These are phyloP conservation scores for Chaetothyriales sp. DNA, from an alignment of 2,329 filamentous ascomycete genomes.

Conservation along the genomic window DNA sequence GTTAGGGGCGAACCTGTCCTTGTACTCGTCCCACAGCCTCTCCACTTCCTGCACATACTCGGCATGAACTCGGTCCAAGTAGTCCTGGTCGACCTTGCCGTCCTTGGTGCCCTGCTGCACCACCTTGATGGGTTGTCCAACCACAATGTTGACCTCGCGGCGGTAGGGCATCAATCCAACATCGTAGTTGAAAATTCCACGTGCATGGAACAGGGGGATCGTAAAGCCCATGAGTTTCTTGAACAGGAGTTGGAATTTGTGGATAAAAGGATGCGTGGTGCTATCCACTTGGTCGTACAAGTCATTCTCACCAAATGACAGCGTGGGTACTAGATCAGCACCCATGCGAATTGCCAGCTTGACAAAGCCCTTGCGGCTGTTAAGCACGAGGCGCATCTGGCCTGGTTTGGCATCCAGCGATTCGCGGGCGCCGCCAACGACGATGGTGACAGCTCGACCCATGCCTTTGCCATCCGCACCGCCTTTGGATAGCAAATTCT, in stretches of 20 bases:
- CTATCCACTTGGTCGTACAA: slow-evolving; percentile 81
- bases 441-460: slow-evolving; percentile 92
- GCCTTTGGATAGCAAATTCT: slow-evolving; percentile 69
- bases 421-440: slow-evolving; percentile 82
- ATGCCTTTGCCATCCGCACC: slow-evolving; percentile 65
- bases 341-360: slow-evolving; percentile 83
- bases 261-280: slow-evolving; percentile 60
- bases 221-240: slow-evolving; percentile 87
- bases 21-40: slow-evolving; percentile 33
- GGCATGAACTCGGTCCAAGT: slow-evolving; percentile 66
- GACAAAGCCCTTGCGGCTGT: slow-evolving; percentile 77
- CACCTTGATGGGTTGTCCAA: slow-evolving; percentile 66
- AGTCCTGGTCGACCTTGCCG: slow-evolving; percentile 52
- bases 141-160: slow-evolving; percentile 71
- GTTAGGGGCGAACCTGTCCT: slow-evolving; percentile 31
- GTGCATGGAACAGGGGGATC: slow-evolving; percentile 72
- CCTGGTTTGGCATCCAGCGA: slow-evolving; percentile 76
- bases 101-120: slow-evolving; percentile 40
- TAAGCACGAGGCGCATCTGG: slow-evolving; percentile 60
- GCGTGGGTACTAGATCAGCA: slow-evolving; percentile 83
- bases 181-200: slow-evolving; percentile 95
- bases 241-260: slow-evolving; percentile 65
- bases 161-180: slow-evolving; percentile 92
- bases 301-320: slow-evolving; percentile 91
- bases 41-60: slow-evolving; percentile 53